Evolutionary conservation across 768 basidiomycete genomes (phyloP), one percentile per base, ranked within the genome.

Genomic region (Fomitopsis pulvina): DNA sequence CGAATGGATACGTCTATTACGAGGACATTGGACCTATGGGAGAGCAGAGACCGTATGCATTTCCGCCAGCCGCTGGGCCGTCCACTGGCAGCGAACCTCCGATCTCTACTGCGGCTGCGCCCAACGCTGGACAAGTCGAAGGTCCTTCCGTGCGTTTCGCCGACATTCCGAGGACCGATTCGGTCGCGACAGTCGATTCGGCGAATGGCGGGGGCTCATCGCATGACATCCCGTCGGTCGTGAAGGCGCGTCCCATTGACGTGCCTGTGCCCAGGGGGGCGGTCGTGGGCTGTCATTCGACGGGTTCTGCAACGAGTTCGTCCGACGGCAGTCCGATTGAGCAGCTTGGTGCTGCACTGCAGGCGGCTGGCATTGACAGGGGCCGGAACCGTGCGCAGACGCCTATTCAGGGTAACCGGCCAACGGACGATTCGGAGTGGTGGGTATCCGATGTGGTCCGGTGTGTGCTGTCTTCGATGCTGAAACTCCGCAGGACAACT

Each of bases 361-460:
- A 69, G 27, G 60, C 66, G 14, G 59, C 71, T 47, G 55, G 52
- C 7, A 37, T 63, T 11, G 71, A 73, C 47, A 68, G 82, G 18
- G 82, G 82, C 2, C 69, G 82, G 39, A 76, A 76, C 53, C 70
- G 75, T 20, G 68, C 69, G 9, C 68, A 74, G 56, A 81, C 81
- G 16, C 79, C 82, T 9, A 66, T 81, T 16, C 76, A 79, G 48
- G 73, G 74, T 20, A 73, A 78, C 57, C 71, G 69, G 2, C 56
- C 62, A 26, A 16, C 41, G 21, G 50, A 52, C 4, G 66, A 75
- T 22, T 60, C 66, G 12, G 71, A 79, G 57, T 73, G 76, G 82
- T 81, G 53, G 54, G 76, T 57, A 45, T 41, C 10, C 21, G 29
- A 27, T 21, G 49, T 42, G 39, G 26, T 25, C 26, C 40, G 28